Conservation (phyloP, 805 yeast species). For the Jamesozyma lodderae region DNA sequence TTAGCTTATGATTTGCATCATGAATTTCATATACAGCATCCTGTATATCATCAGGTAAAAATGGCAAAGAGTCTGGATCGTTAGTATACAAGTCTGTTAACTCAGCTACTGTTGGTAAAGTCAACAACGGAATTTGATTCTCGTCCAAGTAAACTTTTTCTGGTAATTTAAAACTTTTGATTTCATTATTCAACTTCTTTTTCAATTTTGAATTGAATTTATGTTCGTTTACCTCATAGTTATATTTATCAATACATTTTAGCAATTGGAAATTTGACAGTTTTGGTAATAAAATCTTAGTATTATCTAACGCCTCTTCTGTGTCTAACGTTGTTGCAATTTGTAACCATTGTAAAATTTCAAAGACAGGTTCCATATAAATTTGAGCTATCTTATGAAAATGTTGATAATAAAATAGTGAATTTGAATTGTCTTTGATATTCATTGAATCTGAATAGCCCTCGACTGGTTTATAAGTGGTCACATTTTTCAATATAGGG, state of each 20-base stretch:
- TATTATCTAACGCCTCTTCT: conserved; percentile 51
- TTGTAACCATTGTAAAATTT: conserved; percentile 84
- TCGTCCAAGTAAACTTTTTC: conserved; percentile 37
- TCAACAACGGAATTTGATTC: conserved; percentile 43
- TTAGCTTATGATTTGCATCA: conserved; percentile 32
- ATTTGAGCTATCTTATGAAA: conserved; percentile 54
- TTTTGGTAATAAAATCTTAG: conserved; percentile 43
- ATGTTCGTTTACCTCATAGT: conserved; percentile 74
- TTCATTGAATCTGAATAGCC: conserved; percentile 4
- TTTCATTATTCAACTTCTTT: conserved; percentile 23
- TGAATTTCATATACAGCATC: conserved; percentile 66
- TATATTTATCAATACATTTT: conserved; percentile 63
- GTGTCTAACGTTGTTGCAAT: conserved; percentile 64
- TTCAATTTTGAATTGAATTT: conserved; percentile 49
- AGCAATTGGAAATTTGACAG: conserved; percentile 64
- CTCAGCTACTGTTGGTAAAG: conserved; percentile 67
- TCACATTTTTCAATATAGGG: conserved; percentile 20
- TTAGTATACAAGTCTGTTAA: conserved; percentile 66
- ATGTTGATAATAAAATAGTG: conserved; percentile 54
- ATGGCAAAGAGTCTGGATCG: conserved; percentile 55
- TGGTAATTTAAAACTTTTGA: conserved; percentile 12
- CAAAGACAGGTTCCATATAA: conserved; percentile 65
- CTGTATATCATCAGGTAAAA: conserved; percentile 56
- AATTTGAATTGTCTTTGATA: conserved; percentile 28
- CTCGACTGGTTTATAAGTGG: conserved; percentile 18